phyloP scores from a whole-genome alignment of 2,329 filamentous ascomycete genomes.

The Helicocarpus griseus region DNA sequence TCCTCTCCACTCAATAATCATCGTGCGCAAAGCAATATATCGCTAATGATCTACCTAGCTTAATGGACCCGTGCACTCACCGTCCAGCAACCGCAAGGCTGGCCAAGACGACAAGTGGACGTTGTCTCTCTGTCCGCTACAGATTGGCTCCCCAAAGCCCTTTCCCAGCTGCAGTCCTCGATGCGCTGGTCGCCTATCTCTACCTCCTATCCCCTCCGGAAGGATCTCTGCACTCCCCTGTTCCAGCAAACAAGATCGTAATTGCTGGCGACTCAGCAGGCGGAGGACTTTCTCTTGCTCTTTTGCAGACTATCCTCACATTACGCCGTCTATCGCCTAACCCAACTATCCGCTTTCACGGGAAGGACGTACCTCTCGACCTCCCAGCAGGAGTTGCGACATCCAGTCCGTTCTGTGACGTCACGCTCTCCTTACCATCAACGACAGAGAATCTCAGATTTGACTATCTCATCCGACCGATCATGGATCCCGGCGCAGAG shows the following conservation, averaged over 20 bases:
- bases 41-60: slow-evolving; percentile 15
- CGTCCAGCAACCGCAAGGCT: slow-evolving; percentile 28
- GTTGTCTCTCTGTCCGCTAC: slow-evolving; percentile 36
- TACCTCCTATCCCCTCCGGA: slow-evolving; percentile 36
- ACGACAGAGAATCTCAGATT: slow-evolving; percentile 26
- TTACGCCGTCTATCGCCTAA: slow-evolving; percentile 22
- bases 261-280: slow-evolving; percentile 40
- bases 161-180: slow-evolving; percentile 38
- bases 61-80: slow-evolving; percentile 37
- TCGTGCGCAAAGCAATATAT: neutral
- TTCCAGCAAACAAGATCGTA: slow-evolving; percentile 36
- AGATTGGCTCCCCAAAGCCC: slow-evolving; percentile 39
- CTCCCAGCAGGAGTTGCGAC: slow-evolving; percentile 32
- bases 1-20: neutral
- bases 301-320: slow-evolving; percentile 35
- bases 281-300: slow-evolving; percentile 31
- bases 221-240: slow-evolving; percentile 32
- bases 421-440: slow-evolving; percentile 34
- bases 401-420: slow-evolving; percentile 35
- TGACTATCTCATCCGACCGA: slow-evolving; percentile 31
- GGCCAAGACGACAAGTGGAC: slow-evolving; percentile 30
- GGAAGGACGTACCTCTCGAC: slow-evolving; percentile 28
- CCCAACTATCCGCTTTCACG: slow-evolving; percentile 30
- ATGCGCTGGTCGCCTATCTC: slow-evolving; percentile 39
- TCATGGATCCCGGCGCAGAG: slow-evolving; percentile 14